Base-by-base conservation (phyloP, 2,329 filamentous ascomycete genomes). In the Claviceps africana region DNA sequence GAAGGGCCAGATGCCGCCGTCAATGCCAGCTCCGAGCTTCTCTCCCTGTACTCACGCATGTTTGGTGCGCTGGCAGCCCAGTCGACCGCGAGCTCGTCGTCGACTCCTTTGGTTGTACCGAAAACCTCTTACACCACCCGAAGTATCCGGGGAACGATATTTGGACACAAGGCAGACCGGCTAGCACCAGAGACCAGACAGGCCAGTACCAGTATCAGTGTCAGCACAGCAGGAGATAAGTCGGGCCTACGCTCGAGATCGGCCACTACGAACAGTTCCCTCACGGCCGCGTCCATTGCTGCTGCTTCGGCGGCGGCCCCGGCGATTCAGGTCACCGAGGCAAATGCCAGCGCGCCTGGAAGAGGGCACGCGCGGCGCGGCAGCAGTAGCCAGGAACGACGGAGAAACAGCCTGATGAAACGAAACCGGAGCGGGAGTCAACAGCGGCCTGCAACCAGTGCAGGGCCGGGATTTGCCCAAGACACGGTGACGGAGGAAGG, bases 1-100 rank as follows among this genome's bases (percentile, higher is more conserved):
- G 89, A 96, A 63, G 89, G 89, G 1, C 82, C 89, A 0, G 83
- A 88, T 53, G 80, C 84, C 53, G 91, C 93, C 19, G 87, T 97
- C 49, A 95, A 95, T 63, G 83, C 86, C 55, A 90, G 86, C 63
- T 82, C 88, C 57, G 89, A 96, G 66, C 74, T 98, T 40, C 71
- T 98, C 21, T 81, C 81, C 17, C 72, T 97, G 1, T 98, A 93
- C 63, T 79, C 82, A 3, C 78, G 86, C 56, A 72, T 98, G 0
- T 97, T 95, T 64, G 85, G 85, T 7, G 68, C 63, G 31, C 56
- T 70, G 11, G 65, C 70, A n/a, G 58, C 67, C 3, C 78, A 81
- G 48, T 69, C 79, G 10, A 67, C 56, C 40, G 62, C 64, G 59
- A 71, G 62, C 56, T 64, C 56, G 56, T 64, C 56, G 35, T 13